These are phyloP conservation scores for Globisporangium paroecandrum DNA, from an alignment of 352 stramenopile genomes.

Conservation along the genomic window DNA sequence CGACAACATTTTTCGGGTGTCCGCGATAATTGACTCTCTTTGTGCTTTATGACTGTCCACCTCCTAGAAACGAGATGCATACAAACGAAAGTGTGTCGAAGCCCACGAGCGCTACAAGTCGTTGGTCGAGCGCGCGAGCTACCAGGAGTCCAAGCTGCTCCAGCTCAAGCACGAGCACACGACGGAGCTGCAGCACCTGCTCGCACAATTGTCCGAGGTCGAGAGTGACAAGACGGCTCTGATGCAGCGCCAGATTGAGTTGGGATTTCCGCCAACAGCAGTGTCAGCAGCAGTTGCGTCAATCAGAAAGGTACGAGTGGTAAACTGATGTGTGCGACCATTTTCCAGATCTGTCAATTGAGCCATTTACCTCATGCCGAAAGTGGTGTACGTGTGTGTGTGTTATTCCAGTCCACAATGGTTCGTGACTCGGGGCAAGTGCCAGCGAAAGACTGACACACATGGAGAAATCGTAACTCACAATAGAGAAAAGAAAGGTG, in stretches of 20 bases:
- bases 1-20: not conserved
- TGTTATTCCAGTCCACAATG: not conserved
- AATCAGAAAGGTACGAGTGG: slow-evolving; percentile 20
- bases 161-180: slow-evolving; percentile 60
- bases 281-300: slow-evolving; percentile 11
- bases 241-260: slow-evolving; percentile 51
- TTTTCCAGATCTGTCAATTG: not conserved
- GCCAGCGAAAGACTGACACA: not conserved
- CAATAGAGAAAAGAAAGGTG: not conserved
- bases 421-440: slow-evolving; percentile 3
- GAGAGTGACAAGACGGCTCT: slow-evolving; percentile 69
- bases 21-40: not conserved
- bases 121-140: slow-evolving; percentile 37
- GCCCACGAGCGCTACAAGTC: slow-evolving; percentile 72
- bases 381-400: not conserved
- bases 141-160: slow-evolving; percentile 38
- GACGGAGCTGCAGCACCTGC: slow-evolving; percentile 57
- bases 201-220: slow-evolving; percentile 55
- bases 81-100: slow-evolving; percentile 80
- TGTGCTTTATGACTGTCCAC: not conserved
- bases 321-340: not conserved
- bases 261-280: slow-evolving; percentile 20
- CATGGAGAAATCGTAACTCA: not conserved
- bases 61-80: slow-evolving; percentile 68
- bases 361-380: not conserved